Percentiles rank a stretch among this genome's conserved stretches.
Evolutionary conservation across 768 basidiomycete genomes (phyloP).

Genomic region (Lyophyllum decastes): DNA sequence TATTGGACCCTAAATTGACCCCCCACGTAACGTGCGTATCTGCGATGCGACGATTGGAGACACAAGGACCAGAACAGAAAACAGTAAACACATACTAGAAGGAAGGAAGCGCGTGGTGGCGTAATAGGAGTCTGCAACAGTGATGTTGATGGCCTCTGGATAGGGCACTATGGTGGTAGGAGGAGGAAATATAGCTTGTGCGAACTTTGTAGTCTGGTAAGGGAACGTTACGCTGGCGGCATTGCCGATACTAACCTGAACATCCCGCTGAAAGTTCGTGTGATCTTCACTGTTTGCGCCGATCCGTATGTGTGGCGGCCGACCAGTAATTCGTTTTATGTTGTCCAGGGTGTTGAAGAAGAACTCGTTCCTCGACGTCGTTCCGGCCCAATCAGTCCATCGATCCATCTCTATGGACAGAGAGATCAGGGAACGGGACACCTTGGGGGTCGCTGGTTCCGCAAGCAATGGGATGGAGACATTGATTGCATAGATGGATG

Average conservation of each 20-base stretch:
- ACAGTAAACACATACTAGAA: slow-evolving; percentile 12
- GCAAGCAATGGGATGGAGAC: slow-evolving; percentile 7
- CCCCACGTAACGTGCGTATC: slow-evolving; percentile 70
- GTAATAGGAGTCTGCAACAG: slow-evolving; percentile 61
- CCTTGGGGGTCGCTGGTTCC: slow-evolving; percentile 8
- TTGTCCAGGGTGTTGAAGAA: slow-evolving; percentile 62
- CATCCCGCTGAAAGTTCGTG: slow-evolving; percentile 51
- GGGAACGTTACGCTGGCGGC: not conserved
- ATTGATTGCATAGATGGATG: not conserved
- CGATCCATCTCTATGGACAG: slow-evolving; percentile 73
- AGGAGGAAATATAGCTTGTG: slow-evolving; percentile 51
- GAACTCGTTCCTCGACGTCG: slow-evolving; percentile 53
- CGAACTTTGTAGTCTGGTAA: slow-evolving; percentile 32
- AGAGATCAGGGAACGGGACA: slow-evolving; percentile 45
- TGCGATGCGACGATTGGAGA: slow-evolving; percentile 18
- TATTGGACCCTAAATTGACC: slow-evolving; percentile 61
- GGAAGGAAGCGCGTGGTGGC: slow-evolving; percentile 23
- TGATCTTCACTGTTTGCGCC: slow-evolving; percentile 61
- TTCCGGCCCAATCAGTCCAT: slow-evolving; percentile 70
- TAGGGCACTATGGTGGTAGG: slow-evolving; percentile 54
- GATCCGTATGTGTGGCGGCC: slow-evolving; percentile 58
- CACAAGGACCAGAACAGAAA: not conserved
- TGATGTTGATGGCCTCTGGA: slow-evolving; percentile 64
- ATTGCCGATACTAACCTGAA: slow-evolving; percentile 37
- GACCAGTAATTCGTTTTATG: slow-evolving; percentile 50